A percentile compares a stretch with the other conserved stretches of the same genome.
Conservation (phyloP, 1,139 yeast species). For the Hyphopichia fennica region DNA sequence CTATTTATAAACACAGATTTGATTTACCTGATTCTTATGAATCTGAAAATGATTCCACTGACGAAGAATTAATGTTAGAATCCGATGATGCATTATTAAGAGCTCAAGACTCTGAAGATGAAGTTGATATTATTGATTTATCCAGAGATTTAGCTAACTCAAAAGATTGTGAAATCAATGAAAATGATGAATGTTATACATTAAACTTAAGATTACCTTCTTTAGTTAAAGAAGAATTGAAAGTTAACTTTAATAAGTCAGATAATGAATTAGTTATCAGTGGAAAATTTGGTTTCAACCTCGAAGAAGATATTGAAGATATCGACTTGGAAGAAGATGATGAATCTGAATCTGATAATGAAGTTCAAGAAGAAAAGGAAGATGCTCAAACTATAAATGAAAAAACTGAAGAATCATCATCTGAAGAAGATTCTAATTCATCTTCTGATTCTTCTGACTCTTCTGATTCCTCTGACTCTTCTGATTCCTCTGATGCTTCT, state of each 20-base stretch:
- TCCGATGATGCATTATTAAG: constrained; percentile 23
- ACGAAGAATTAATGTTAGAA: constrained; percentile 32
- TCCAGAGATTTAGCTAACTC: constrained; percentile 44
- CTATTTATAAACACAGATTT: constrained; percentile 44
- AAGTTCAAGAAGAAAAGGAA: constrained; percentile 11
- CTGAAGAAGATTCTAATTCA: constrained; percentile 13
- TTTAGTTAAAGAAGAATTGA: constrained; percentile 42
- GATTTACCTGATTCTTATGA: constrained; percentile 37
- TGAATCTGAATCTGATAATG: constrained; percentile 7
- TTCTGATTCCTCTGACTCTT: constrained; percentile 10
- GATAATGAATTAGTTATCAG: constrained; percentile 45
- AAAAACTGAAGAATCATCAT: neutral
- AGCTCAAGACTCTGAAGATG: constrained; percentile 38
- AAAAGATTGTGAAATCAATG: constrained; percentile 46
- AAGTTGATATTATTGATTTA: constrained; percentile 41
- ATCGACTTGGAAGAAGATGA: constrained; percentile 9
- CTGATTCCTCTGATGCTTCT: constrained; percentile 10
- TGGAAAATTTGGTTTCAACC: constrained; percentile 41
- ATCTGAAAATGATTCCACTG: constrained; percentile 38
- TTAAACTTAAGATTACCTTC: constrained; percentile 47
- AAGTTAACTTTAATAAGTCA: constrained; percentile 41
- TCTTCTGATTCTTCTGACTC: constrained; percentile 11
- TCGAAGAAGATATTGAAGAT: constrained; percentile 17
- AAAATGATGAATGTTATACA: constrained; percentile 42
- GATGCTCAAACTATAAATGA: constrained; percentile 7